Evolutionary conservation across 2,329 filamentous ascomycete genomes (phyloP), one percentile per base, ranked within the genome.

Genomic region (Fusarium luffae): DNA sequence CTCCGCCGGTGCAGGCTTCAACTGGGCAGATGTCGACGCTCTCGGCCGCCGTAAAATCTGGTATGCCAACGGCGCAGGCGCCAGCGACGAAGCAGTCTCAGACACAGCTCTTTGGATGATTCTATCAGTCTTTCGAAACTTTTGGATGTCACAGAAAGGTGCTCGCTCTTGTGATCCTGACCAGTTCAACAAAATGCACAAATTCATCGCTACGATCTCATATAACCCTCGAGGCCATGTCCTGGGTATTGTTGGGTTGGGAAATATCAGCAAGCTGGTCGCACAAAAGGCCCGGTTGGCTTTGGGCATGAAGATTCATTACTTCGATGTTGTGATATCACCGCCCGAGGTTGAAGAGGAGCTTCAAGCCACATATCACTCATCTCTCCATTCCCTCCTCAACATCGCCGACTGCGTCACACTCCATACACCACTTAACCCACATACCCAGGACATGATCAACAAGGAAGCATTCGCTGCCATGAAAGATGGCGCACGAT

Each of bases 1-100:
- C 30, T 87, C 84, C 14, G 88, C 88, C 4, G 88, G 88, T 8
- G 88, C 88, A 4, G 82, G 88, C 12, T 90, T 88, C 72, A 87
- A 90, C 76, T 90, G 87, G 88, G 87, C 86, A 1, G 86, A 90
- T 72, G 85, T 84, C 0, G 79, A 84, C 40, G 76, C 79, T 0
- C 78, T 88, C 5, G 71, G 76, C 7, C 68, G 73, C 0, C 74
- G 72, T 3, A 70, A 73, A 3, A 81, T 83, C 68, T 86, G 73
- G 77, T 83, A 83, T 58, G 76, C 80, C 51, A 84, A 84, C 41
- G 81, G 81, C 0, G 81, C 81, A 0, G 78, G 80, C 0, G 80
- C 80, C 8, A 80, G 80, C 13, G 79, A 82, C 30, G 81, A 83
- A 50, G 81, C 82, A 14, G 81, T 83, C 18, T 81, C 82, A 4